Evolutionary conservation across 352 stramenopile species (phyloP).

Genomic region (Pythium dissimile): DNA sequence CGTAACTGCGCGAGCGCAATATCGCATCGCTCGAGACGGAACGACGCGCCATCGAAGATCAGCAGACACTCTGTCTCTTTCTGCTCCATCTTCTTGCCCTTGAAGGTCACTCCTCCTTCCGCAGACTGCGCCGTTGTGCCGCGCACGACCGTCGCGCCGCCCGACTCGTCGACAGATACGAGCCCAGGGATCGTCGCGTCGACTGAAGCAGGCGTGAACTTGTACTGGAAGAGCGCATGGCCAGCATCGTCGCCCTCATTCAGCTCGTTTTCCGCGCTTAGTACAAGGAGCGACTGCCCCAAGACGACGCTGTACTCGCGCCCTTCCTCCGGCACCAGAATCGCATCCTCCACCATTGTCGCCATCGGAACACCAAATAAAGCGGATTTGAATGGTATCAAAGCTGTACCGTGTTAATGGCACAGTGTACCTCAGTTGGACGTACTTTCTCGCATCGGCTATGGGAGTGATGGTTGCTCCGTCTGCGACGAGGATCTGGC

Average conservation of each 20-base stretch:
- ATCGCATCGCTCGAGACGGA: constrained; percentile 66
- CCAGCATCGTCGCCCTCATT: constrained; percentile 21
- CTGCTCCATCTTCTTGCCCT: constrained; percentile 70
- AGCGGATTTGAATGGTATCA: too few relatives aligned
- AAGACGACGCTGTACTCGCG: constrained; percentile 54
- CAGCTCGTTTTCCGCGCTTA: not conserved
- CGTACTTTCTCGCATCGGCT: constrained; percentile 2
- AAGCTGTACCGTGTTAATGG: not conserved
- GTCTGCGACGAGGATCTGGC: constrained; percentile 12
- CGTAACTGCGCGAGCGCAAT: constrained; percentile 73
- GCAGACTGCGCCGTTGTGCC: constrained; percentile 24
- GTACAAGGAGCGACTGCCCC: constrained; percentile 44
- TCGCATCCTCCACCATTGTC: constrained; percentile 4
- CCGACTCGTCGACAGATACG: constrained; percentile 61
- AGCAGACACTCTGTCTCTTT: constrained; percentile 83
- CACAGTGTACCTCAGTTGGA: not conserved
- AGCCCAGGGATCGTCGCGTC: constrained; percentile 61
- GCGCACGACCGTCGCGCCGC: constrained; percentile 60
- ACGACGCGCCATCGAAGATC: constrained; percentile 68
- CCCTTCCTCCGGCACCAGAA: constrained; percentile 34
- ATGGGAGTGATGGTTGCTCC: not conserved
- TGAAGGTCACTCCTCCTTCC: constrained; percentile 66
- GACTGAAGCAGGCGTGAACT: constrained; percentile 81
- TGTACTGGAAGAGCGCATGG: constrained; percentile 68
- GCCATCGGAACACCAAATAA: too few relatives aligned